Base-by-base conservation (phyloP, 2,329 filamentous ascomycete genomes). In the Chaetomium sp. region DNA sequence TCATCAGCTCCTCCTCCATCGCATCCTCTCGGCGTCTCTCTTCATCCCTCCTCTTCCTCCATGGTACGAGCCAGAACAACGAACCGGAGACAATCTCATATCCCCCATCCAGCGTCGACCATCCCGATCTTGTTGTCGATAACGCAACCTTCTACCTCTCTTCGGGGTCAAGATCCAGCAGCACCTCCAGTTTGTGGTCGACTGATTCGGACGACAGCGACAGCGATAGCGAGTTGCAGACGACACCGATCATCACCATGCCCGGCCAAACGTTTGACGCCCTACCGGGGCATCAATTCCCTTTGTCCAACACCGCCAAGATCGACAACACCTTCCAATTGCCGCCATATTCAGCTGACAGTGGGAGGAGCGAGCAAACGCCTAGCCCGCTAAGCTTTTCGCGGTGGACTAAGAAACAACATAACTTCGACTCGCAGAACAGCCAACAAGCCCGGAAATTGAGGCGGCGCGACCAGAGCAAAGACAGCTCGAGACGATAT, bases 351-450 rank as follows among this genome's bases (percentile, higher is more conserved):
- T 61, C 62, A 14, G 50, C 60, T 19, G 54, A 38, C 14, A 62
- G 60, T 49, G 54, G 52, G 11, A 56, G 42, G 32, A 57, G 58
- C 46, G 57, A 53, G 11, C 59, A 58, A n/a, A 59, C 62, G 4
- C 35, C 57, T 6, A 64, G 58, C 45, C 63, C 64, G 1, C 52
- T 55, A 44, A 41, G 59, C 27, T 63, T 66, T 52, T 52, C 62
- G 27, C 56, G 62, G 8, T 66, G 64, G 64, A 50, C 55, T 9
- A 61, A 54, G 43, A 58, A 62, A 19, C 59, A 65, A 40, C 61
- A 63, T 27, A 55, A 61, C 27, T 12, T 41, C 35, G 12, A 27
- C 49, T 6, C 3, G 36, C 53, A 59, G 45, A 55, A 52, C 40
- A 57, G 53, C 19, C 54, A 56, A 42, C 43, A 49, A 42, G 52